phyloP scores from a whole-genome alignment of 306 rosid species.

The Amphicarpaea edgeworthii region DNA sequence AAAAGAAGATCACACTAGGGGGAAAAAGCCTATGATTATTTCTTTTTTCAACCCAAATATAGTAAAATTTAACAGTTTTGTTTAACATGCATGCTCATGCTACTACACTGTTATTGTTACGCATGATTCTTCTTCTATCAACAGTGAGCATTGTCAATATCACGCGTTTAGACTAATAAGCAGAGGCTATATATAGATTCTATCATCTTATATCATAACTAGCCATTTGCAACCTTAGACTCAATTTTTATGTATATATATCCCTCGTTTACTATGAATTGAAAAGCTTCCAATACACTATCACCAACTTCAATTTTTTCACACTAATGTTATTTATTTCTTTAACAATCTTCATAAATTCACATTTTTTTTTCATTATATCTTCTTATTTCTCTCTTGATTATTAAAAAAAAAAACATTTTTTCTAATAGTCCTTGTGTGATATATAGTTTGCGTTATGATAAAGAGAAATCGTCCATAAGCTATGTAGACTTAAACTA shows the following conservation, averaged over 20 bases:
- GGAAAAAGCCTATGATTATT: background rate
- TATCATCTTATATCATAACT: conserved; percentile 1
- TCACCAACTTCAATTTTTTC: too few relatives aligned
- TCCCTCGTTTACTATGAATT: background rate
- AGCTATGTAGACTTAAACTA: background rate
- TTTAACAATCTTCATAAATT: background rate
- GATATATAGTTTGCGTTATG: background rate
- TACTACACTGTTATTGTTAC: background rate
- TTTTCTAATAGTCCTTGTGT: background rate
- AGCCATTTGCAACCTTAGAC: background rate
- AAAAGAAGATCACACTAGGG: too few relatives aligned
- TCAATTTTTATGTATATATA: background rate
- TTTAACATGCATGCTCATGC: background rate
- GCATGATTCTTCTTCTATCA: background rate
- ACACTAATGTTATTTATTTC: background rate
- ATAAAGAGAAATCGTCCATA: too few relatives aligned
- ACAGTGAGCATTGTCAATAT: background rate
- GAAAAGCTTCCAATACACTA: too few relatives aligned
- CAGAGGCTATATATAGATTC: background rate
- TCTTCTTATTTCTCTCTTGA: background rate
- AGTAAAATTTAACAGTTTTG: background rate
- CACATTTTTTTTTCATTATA: background rate
- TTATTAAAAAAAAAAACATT: background rate
- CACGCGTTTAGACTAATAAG: conserved; percentile 7
- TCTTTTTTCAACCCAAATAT: background rate